Conservation (phyloP, 352 stramenopile species). For the Thalassiosira hispida region DNA sequence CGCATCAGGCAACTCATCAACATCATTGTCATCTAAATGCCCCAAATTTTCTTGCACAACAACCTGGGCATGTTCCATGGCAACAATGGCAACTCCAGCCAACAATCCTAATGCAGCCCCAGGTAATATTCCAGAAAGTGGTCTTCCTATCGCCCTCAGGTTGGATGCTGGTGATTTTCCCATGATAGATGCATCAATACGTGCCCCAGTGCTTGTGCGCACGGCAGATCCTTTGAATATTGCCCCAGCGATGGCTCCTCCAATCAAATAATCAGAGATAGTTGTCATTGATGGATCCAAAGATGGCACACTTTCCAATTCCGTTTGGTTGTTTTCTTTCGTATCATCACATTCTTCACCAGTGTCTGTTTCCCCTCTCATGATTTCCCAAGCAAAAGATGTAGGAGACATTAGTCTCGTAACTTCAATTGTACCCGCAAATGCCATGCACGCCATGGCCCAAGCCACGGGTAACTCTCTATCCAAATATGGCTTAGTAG, state of each 20-base stretch:
- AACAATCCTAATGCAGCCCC: constrained; percentile 52
- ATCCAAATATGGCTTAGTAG: constrained; percentile 28
- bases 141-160: background rate
- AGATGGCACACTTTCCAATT: background rate
- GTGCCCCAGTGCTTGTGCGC: constrained; percentile 27
- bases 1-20: constrained; percentile 1
- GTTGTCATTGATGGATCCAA: constrained; percentile 9
- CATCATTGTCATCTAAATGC: background rate
- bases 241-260: constrained; percentile 40
- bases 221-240: constrained; percentile 47
- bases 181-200: constrained; percentile 40
- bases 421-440: constrained; percentile 51
- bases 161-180: constrained; percentile 2
- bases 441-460: constrained; percentile 51
- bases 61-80: constrained; percentile 27
- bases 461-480: constrained; percentile 46
- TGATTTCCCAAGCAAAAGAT: constrained; percentile 19
- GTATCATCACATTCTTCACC: background rate
- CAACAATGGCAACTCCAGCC: constrained; percentile 40
- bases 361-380: background rate
- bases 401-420: constrained; percentile 35
- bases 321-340: constrained; percentile 16
- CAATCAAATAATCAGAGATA: constrained; percentile 51
- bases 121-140: constrained; percentile 44
- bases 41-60: constrained; percentile 28